These are phyloP conservation scores for Dissophora globulifera DNA, from an alignment of 192 early-diverging fungal species.

Conservation along the genomic window DNA sequence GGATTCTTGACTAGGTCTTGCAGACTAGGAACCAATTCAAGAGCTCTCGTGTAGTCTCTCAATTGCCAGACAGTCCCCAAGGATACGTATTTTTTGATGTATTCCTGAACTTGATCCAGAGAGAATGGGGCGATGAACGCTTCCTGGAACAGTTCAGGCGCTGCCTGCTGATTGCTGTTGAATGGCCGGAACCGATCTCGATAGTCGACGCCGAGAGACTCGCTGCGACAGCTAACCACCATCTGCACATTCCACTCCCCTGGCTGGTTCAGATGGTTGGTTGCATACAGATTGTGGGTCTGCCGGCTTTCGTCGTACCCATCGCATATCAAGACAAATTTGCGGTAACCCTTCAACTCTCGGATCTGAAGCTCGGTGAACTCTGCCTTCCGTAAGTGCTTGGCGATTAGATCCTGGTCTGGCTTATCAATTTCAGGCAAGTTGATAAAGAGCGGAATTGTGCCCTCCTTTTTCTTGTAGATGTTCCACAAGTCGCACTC, in stretches of 20 bases:
- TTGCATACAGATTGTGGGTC: slow-evolving; percentile 1
- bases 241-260: neutral
- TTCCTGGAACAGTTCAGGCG: neutral
- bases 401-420: neutral
- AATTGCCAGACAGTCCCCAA: neutral
- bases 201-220: slow-evolving; percentile 1
- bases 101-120: slow-evolving; percentile 8
- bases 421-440: slow-evolving; percentile 6
- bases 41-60: slow-evolving; percentile 2
- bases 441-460: slow-evolving; percentile 19
- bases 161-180: neutral
- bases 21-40: neutral
- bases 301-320: slow-evolving; percentile 17
- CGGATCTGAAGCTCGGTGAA: neutral
- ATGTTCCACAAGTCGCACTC: slow-evolving; percentile 1
- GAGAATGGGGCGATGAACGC: slow-evolving; percentile 8
- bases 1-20: slow-evolving; percentile 5
- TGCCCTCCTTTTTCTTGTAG: neutral
- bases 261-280: slow-evolving; percentile 11
- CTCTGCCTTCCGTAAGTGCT: neutral
- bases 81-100: slow-evolving; percentile 9
- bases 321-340: slow-evolving; percentile 24
- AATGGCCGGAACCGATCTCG: neutral
- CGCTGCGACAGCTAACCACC: slow-evolving; percentile 3
- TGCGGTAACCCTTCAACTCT: slow-evolving; percentile 6